These are phyloP conservation scores for Mimosa pudica DNA, from an alignment of 306 rosid genomes.

Conservation along the genomic window DNA sequence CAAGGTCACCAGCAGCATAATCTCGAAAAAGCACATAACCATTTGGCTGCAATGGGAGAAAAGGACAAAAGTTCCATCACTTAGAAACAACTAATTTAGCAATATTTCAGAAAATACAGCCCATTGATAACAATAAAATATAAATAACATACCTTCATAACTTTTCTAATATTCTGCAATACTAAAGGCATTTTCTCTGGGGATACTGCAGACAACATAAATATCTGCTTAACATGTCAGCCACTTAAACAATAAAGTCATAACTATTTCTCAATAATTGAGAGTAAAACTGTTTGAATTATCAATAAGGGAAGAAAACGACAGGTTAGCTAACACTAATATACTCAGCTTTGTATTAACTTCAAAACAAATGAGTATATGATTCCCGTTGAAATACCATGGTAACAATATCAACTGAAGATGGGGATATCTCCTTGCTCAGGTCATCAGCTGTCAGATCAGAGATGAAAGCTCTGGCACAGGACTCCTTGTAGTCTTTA, in stretches of 20 bases:
- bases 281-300: constrained; percentile 18
- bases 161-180: constrained; percentile 70
- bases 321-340: constrained; percentile 22
- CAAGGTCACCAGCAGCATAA: constrained; percentile 92
- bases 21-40: constrained; percentile 80
- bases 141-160: constrained; percentile 61
- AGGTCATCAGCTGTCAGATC: constrained; percentile 85
- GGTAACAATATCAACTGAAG: constrained; percentile 82
- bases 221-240: constrained; percentile 93
- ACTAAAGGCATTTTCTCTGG: constrained; percentile 89
- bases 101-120: constrained; percentile 20
- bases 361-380: constrained; percentile 23
- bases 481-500: constrained; percentile 75
- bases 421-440: constrained; percentile 64
- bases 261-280: constrained; percentile 31
- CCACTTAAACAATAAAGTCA: constrained; percentile 32
- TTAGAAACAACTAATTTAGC: constrained; percentile 22
- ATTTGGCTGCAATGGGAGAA: constrained; percentile 63
- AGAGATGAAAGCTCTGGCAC: constrained; percentile 67
- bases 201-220: constrained; percentile 93
- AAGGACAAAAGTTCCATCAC: constrained; percentile 32
- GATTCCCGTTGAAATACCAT: constrained; percentile 60
- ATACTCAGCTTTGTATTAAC: constrained; percentile 13
- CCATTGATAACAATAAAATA: constrained; percentile 21
- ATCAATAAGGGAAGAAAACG: constrained; percentile 22